Evolutionary conservation across 192 early-diverging fungal species (phyloP).

Genomic region (Phycomyces blakesleeanus): DNA sequence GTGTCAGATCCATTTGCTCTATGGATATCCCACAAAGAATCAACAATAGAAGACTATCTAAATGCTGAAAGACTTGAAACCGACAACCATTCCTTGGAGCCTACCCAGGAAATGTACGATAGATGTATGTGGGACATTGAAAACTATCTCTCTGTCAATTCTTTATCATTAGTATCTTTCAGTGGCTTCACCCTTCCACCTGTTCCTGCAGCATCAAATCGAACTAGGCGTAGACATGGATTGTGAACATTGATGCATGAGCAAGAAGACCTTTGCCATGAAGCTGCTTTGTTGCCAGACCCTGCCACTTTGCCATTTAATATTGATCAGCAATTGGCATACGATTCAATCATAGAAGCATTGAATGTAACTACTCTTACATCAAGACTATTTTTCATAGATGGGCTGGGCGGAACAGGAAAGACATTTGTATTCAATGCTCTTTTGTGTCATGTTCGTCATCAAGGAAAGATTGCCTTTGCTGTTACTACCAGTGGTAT

Average conservation of each 20-base stretch:
- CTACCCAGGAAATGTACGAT: background rate
- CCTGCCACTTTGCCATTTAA: background rate
- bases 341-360: background rate
- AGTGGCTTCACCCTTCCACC: background rate
- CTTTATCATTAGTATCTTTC: background rate
- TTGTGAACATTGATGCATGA: too few species aligned
- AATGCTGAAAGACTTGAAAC: too few species aligned
- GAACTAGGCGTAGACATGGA: too few species aligned
- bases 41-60: background rate
- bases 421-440: slow-evolving; percentile 3
- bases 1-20: background rate
- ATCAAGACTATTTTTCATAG: background rate
- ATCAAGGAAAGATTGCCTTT: background rate
- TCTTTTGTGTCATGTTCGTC: background rate
- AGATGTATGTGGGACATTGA: background rate
- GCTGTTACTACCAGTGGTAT: too few species aligned
- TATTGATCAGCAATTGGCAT: background rate
- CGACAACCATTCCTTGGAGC: background rate
- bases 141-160: background rate
- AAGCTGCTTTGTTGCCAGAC: too few species aligned
- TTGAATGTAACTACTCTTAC: background rate
- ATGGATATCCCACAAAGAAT: background rate
- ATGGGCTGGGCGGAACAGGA: background rate
- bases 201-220: background rate
- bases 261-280: too few species aligned